Evolutionary conservation across 2,329 filamentous ascomycete species (phyloP), one percentile per base, ranked within the genome.

Genomic region (Hysterium pulicare): DNA sequence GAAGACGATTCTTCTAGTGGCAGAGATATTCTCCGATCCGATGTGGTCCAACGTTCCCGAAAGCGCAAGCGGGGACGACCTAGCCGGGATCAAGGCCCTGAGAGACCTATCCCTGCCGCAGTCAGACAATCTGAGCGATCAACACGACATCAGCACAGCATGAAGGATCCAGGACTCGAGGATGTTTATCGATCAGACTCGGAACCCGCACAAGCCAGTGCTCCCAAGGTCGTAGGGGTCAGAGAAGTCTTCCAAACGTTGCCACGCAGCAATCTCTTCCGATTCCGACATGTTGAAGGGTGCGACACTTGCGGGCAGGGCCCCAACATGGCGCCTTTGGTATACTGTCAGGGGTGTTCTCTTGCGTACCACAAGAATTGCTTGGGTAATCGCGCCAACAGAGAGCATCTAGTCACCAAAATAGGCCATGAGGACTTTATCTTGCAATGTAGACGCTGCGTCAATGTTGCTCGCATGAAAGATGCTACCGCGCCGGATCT

Each of bases 391-490:
- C 81, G 93, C 38, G 79, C 77, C 39, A 72, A 65, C 10, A 79
- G 93, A 46, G 89, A 95, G n/a, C 93, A 97, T 62, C 71, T 93
- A 26, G 88, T 88, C 8, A 97, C 90, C 19, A 98, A 97, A 63
- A 68, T 96, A 40, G 83, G 75, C 2, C 73, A 84, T 1, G 81
- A 84, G 2, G 69, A 84, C 28, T 97, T 95, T 54, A 83, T 98
- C 13, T 71, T 98, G 30, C 93, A 98, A 62, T 98, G 93, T 69
- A 84, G 83, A 51, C 86, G 83, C 43, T 98, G 93, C 62, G 77
- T 97, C 48, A 84, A 84, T 3, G 60, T 77, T 16, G 76, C 82
- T 34, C 71, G 73, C 47, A 82, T 82, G 59, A 90, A 86, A 56
- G 88, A 96, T 50, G 49, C 57, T 0, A 75, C 72, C 15, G 82